These are phyloP conservation scores for Termitomyces sp. DNA, from an alignment of 768 basidiomycete genomes.

Conservation along the genomic window DNA sequence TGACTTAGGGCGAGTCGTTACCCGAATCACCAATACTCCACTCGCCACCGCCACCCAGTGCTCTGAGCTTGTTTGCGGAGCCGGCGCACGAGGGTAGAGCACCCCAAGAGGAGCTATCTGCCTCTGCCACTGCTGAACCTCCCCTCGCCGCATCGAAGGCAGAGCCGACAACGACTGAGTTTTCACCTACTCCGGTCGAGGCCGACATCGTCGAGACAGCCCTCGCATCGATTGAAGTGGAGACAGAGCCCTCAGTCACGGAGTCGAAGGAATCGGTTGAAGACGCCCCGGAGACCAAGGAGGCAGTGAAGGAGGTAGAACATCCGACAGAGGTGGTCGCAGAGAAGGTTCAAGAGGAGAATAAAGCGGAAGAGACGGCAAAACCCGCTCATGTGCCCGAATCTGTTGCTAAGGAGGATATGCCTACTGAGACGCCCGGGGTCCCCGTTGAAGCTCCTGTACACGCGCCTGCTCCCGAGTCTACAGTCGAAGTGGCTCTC, in stretches of 20 bases:
- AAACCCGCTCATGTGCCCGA: not conserved
- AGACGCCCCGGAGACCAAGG: not conserved
- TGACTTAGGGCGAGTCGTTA: slow-evolving; percentile 8
- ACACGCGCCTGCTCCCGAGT: not conserved
- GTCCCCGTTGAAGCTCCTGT: not conserved
- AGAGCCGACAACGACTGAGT: not conserved
- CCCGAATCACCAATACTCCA: slow-evolving; percentile 18
- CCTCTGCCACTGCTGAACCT: not conserved
- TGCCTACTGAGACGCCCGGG: not conserved
- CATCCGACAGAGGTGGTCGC: not conserved
- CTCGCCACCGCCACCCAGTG: slow-evolving; percentile 9
- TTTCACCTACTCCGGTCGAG: not conserved
- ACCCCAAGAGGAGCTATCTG: not conserved
- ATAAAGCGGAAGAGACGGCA: not conserved
- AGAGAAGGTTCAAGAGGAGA: not conserved
- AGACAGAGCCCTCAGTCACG: not conserved
- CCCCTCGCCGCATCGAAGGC: not conserved
- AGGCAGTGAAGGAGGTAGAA: not conserved
- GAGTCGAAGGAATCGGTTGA: not conserved
- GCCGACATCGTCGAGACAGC: slow-evolving; percentile 9
- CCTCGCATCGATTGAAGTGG: slow-evolving; percentile 1
- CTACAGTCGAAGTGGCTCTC: not conserved
- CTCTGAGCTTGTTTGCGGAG: not conserved
- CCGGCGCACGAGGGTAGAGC: not conserved
- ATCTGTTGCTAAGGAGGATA: not conserved